Conservation (phyloP, 768 basidiomycete genomes). For the Suillus lakei region DNA sequence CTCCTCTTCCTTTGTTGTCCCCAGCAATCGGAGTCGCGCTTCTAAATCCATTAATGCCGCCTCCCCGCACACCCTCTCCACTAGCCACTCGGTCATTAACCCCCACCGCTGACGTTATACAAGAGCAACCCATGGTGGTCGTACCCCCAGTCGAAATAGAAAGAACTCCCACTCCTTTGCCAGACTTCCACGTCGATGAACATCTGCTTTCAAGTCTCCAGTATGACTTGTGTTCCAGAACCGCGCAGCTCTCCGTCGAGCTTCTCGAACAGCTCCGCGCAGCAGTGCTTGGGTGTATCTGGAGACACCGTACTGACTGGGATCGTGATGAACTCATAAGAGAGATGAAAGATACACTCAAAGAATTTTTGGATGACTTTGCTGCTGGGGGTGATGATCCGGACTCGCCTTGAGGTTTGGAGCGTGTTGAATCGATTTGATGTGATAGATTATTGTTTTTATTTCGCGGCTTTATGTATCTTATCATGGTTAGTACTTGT, state of each 20-base stretch:
- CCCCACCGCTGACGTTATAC: constrained; percentile 6
- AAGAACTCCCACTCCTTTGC: constrained; percentile 70
- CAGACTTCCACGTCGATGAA: constrained; percentile 75
- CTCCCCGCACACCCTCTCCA: background rate
- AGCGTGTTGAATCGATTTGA: background rate
- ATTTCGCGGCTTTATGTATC: constrained; percentile 23
- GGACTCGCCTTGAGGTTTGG: constrained; percentile 12
- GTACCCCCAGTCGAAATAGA: constrained; percentile 47
- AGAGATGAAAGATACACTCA: constrained; percentile 61
- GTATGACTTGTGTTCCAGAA: constrained; percentile 53
- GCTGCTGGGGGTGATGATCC: constrained; percentile 25
- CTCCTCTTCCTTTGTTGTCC: background rate
- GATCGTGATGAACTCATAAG: constrained; percentile 68
- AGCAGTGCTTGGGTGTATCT: constrained; percentile 77
- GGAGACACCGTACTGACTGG: constrained; percentile 85
- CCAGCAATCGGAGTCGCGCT: background rate
- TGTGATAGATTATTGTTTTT: constrained; percentile 21
- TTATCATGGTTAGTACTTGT: constrained; percentile 13
- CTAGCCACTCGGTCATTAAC: background rate
- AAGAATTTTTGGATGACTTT: constrained; percentile 72
- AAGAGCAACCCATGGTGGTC: constrained; percentile 25
- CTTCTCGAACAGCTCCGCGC: constrained; percentile 95
- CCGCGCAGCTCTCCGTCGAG: constrained; percentile 73
- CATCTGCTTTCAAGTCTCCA: constrained; percentile 53
- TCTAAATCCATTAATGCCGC: background rate